Conservation (phyloP, 306 rosid genomes). For the Fragaria nilgerrensis region DNA sequence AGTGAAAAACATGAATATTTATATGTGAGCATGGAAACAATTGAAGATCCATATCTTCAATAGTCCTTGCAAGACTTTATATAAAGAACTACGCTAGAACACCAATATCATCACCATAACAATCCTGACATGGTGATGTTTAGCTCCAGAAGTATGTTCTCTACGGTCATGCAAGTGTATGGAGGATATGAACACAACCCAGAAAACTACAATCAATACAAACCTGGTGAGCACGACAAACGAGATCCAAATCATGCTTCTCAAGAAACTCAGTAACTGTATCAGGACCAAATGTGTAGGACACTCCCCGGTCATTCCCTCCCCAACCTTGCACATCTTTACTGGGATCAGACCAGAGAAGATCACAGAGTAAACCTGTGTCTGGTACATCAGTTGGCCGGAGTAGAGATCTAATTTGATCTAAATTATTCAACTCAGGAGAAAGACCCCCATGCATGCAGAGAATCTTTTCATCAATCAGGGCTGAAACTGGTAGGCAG, state of each 20-base stretch:
- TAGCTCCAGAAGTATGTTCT: slow-evolving; percentile 18
- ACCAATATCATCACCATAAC: neutral
- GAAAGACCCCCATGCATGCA: slow-evolving; percentile 99
- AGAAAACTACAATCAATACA: slow-evolving; percentile 12
- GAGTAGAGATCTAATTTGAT: slow-evolving; percentile 65
- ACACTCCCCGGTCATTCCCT: slow-evolving; percentile 92
- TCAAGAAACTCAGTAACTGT: slow-evolving; percentile 72
- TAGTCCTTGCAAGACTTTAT: slow-evolving; percentile 16
- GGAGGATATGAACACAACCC: slow-evolving; percentile 24
- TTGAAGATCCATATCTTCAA: slow-evolving; percentile 11
- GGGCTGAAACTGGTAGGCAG: slow-evolving; percentile 92
- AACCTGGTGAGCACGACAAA: slow-evolving; percentile 99
- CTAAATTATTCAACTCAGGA: slow-evolving; percentile 74
- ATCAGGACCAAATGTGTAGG: slow-evolving; percentile 90
- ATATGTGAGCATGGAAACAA: slow-evolving; percentile 15
- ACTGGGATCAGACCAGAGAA: slow-evolving; percentile 95
- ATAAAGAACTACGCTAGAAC: slow-evolving; percentile 11
- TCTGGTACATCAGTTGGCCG: slow-evolving; percentile 97
- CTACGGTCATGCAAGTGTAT: slow-evolving; percentile 17
- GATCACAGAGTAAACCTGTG: slow-evolving; percentile 92
- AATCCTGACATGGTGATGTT: slow-evolving; percentile 5
- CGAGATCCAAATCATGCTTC: slow-evolving; percentile 92
- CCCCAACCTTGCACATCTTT: slow-evolving; percentile 90
- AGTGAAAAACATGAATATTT: slow-evolving; percentile 8
- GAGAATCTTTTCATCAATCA: slow-evolving; percentile 88